Evolutionary conservation across 345 rosid genomes (phyloP).

Genomic region (Pelargonium nanum): DNA sequence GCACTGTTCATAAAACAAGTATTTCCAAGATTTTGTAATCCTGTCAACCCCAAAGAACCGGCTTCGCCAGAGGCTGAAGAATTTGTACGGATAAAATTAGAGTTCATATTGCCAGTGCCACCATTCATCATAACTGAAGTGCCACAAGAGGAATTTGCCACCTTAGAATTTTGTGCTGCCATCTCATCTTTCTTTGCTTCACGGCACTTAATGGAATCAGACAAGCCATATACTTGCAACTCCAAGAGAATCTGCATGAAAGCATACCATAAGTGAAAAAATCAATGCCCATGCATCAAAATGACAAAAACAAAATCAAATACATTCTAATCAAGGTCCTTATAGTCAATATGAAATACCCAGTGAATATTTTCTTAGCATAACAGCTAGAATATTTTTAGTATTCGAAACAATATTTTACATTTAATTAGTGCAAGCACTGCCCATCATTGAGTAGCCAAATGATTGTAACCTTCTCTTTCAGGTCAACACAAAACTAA

Average conservation of each 20-base stretch:
- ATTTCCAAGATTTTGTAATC: constrained; percentile 95
- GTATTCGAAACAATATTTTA: neutral
- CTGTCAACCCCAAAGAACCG: constrained; percentile 88
- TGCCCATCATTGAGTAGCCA: neutral
- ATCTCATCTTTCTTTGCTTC: constrained; percentile 69
- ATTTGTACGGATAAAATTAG: constrained; percentile 29
- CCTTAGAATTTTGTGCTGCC: constrained; percentile 36
- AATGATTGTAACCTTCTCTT: neutral
- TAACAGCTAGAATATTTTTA: neutral
- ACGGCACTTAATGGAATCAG: constrained; percentile 71
- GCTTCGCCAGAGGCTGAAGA: constrained; percentile 65
- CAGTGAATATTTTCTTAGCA: neutral
- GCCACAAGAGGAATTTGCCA: constrained; percentile 26
- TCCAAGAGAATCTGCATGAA: constrained; percentile 57
- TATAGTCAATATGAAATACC: neutral
- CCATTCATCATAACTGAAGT: constrained; percentile 38
- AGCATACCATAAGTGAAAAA: constrained; percentile 16
- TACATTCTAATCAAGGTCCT: neutral
- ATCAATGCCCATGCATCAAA: constrained; percentile 11
- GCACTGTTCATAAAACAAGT: constrained; percentile 99
- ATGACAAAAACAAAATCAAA: constrained; percentile 1
- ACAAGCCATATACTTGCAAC: constrained; percentile 92
- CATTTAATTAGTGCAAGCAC: neutral
- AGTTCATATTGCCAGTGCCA: constrained; percentile 33
- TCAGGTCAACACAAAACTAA: neutral